Percentiles rank a stretch among this genome's conserved stretches.
Conservation (phyloP, 2,329 filamentous ascomycete genomes). For the Malbranchea zuffiana region DNA sequence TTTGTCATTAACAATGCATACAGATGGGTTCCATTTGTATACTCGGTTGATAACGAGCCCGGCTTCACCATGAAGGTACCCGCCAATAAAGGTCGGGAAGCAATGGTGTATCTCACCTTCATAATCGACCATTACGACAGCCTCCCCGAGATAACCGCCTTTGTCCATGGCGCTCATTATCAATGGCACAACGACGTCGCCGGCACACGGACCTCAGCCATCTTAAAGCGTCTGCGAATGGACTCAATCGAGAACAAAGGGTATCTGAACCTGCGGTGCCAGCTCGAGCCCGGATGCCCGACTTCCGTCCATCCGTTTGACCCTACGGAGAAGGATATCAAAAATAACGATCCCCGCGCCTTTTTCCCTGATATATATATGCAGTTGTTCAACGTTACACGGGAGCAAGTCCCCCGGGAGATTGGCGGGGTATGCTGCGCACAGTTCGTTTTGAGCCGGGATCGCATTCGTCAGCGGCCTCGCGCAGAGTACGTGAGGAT, state of each 20-base stretch:
- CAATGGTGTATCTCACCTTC: slow-evolving; percentile 13
- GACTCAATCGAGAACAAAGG: slow-evolving; percentile 40
- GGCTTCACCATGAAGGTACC: slow-evolving; percentile 7
- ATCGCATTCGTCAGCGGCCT: slow-evolving; percentile 37
- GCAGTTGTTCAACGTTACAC: slow-evolving; percentile 36
- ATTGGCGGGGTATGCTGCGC: slow-evolving; percentile 46
- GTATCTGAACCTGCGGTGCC: slow-evolving; percentile 46
- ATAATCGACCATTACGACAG: slow-evolving; percentile 35
- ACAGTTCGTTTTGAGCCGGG: slow-evolving; percentile 43
- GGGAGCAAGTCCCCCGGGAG: slow-evolving; percentile 27
- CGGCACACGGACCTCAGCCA: slow-evolving; percentile 41
- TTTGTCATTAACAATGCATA: neutral
- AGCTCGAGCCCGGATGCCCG: slow-evolving; percentile 44
- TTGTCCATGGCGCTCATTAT: slow-evolving; percentile 31
- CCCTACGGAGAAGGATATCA: slow-evolving; percentile 29
- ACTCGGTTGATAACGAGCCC: slow-evolving; percentile 9
- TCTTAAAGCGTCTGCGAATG: slow-evolving; percentile 40
- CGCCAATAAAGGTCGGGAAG: slow-evolving; percentile 10
- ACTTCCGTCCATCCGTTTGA: slow-evolving; percentile 39
- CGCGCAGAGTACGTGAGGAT: slow-evolving; percentile 45
- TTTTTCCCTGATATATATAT: slow-evolving; percentile 41
- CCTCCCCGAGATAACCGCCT: slow-evolving; percentile 32
- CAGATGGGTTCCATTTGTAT: slow-evolving; percentile 11
- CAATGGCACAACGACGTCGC: slow-evolving; percentile 44
- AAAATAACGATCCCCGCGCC: slow-evolving; percentile 33